A percentile compares a stretch with the other conserved stretches of the same genome.
Evolutionary conservation across 768 basidiomycete genomes (phyloP).

Genomic region (Agaricus sinodeliciosus): DNA sequence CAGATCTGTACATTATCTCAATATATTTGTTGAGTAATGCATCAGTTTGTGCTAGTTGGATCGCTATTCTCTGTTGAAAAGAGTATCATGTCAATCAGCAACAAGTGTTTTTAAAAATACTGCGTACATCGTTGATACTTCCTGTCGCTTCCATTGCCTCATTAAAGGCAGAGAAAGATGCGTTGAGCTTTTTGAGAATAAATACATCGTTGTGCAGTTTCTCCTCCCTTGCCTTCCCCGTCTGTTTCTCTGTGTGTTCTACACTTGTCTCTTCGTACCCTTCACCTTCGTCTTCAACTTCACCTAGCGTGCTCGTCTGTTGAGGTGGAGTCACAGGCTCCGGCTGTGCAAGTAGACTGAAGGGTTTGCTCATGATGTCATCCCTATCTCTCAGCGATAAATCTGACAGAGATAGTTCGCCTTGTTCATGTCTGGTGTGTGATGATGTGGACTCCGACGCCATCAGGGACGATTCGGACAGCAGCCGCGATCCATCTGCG

Average conservation of each 20-base stretch:
- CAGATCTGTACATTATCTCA: constrained; percentile 60
- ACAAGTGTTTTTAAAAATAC: neutral
- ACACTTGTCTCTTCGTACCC: constrained; percentile 1
- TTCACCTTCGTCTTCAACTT: neutral
- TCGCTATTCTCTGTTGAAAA: constrained; percentile 48
- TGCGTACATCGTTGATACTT: constrained; percentile 63
- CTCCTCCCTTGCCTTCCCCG: constrained; percentile 42
- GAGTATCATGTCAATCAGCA: neutral
- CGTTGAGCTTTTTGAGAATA: constrained; percentile 66
- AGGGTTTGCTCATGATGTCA: constrained; percentile 17
- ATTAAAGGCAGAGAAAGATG: constrained; percentile 60
- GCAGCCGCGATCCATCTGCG: constrained; percentile 21
- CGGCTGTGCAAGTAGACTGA: constrained; percentile 22
- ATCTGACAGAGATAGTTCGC: constrained; percentile 53
- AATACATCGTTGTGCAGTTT: constrained; percentile 70
- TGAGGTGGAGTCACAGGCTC: constrained; percentile 10
- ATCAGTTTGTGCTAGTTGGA: constrained; percentile 66
- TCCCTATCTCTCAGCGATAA: constrained; percentile 36
- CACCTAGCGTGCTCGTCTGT: constrained; percentile 6
- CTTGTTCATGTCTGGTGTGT: constrained; percentile 35
- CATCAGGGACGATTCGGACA: constrained; percentile 37
- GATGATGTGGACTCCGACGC: constrained; percentile 19
- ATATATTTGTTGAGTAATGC: constrained; percentile 72
- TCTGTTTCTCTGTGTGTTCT: constrained; percentile 3
- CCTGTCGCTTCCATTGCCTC: constrained; percentile 59